phyloP scores from a whole-genome alignment of 192 early-diverging fungal genomes.

The Diversispora eburnea region DNA sequence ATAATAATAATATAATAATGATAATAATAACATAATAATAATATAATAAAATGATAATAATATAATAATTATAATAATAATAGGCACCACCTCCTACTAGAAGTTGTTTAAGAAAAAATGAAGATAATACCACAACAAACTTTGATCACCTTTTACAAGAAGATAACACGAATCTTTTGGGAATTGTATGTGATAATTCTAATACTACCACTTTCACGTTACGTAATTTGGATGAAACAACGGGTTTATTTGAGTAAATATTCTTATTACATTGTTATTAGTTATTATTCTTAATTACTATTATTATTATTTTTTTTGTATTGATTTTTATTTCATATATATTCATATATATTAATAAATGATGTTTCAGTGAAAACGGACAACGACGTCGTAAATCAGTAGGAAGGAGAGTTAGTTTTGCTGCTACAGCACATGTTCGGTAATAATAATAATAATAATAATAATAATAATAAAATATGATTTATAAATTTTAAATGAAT shows the following conservation, averaged over 20 bases:
- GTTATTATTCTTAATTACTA: background rate
- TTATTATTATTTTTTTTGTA: background rate
- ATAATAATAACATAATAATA: background rate
- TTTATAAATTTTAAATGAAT: too few species aligned
- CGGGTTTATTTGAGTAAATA: background rate
- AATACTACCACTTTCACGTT: background rate
- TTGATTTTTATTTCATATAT: background rate
- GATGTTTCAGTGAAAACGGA: background rate
- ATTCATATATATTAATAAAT: background rate
- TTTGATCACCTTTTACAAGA: conserved; percentile 12
- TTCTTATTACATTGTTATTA: too few species aligned
- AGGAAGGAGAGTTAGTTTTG: conserved; percentile 11
- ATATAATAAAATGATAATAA: background rate
- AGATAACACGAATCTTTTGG: conserved; percentile 4
- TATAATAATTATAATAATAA: background rate
- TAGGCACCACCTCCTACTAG: conserved; percentile 3
- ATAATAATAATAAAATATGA: background rate
- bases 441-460: background rate
- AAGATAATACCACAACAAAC: conserved; percentile 1
- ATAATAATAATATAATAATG: background rate
- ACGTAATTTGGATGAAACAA: background rate
- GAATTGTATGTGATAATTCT: background rate
- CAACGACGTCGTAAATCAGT: conserved; percentile 3
- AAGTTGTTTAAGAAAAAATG: conserved; percentile 13
- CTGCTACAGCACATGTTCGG: conserved; percentile 6